Base-by-base conservation (phyloP, 306 rosid species). In the Vigna trinervia region DNA sequence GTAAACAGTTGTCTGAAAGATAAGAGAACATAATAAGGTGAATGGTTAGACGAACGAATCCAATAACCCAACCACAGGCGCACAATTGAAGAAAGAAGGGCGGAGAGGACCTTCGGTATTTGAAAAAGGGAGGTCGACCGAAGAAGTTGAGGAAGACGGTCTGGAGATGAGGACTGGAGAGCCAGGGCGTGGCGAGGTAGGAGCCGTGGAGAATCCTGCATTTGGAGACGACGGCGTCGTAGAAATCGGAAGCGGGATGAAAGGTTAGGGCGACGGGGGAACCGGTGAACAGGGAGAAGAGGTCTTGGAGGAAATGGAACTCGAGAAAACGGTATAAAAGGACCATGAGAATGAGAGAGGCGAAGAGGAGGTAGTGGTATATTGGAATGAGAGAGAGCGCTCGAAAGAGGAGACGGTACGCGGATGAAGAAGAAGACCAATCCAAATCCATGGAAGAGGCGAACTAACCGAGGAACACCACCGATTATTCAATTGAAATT, bases 101-200 rank as follows among this genome's bases (percentile, higher is more conserved):
- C 0, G 4, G 9, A 43, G 2, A 43, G 2, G 10, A 90, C 97
- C 97, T 92, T 78, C 51, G 81, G 84, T 92, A 90, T 71, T 81
- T 87, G 84, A 90, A 90, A 69, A n/a, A 46, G 0, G 98, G 97
- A 74, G 97, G 86, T 52, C 84, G 84, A 6, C 96, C 97, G 52
- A 86, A 76, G 82, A 91, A 80, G 83, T 82, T 81, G 58, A 95
- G 83, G 71, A 92, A 95, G 36, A 74, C 81, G 34, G 97, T 95
- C 86, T 95, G 97, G 30, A 95, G 1, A 77, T 95, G 97, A 68
- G 97, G 97, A 72, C 94, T 92, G 0, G 91, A 83, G 17, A 92
- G 91, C 99, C 99, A 92, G 4, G 93, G 96, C 39, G 99, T 91
- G 3, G 89, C 75, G 63, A 76, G 81, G 20, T 86, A 95, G 81